Evolutionary conservation across 169 alveolate genomes (phyloP), one percentile per base, ranked within the genome.

Genomic region (Cryptosporidium sp.): DNA sequence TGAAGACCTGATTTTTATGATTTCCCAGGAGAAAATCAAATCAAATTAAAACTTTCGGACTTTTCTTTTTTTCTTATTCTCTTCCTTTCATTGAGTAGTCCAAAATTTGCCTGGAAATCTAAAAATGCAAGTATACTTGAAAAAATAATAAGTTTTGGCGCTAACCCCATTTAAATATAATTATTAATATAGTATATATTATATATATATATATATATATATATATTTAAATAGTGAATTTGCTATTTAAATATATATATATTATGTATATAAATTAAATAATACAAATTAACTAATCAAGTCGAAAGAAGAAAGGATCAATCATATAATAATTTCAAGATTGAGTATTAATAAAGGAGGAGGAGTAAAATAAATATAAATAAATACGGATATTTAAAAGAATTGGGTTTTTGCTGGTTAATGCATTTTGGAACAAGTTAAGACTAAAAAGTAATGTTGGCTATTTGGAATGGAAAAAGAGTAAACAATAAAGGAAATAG

Each of bases 41-140:
- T 41, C 48, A 8, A 41, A 41, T 41, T 41, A 41, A 39, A n/a
- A n/a, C n/a, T n/a, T n/a, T n/a, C n/a, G n/a, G n/a, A n/a, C n/a
- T n/a, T n/a, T n/a, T n/a, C n/a, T n/a, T n/a, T n/a, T n/a, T n/a
- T n/a, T n/a, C n/a, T n/a, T n/a, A n/a, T n/a, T n/a, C n/a, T n/a
- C n/a, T n/a, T n/a, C n/a, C n/a, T n/a, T n/a, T n/a, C n/a, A n/a
- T n/a, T 41, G 2, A 41, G 9, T 9, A 7, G 9, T 41, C 1
- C 48, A 41, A 41, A 48, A 48, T 48, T 48, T 10, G 5, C 23
- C 14, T 48, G 9, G 5, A 26, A 55, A 55, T 55, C 67, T 55
- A 55, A 55, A 55, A 55, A 55, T 55, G 29, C 67, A n/a, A 55
- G 12, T 8, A n/a, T 55, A 55, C 67, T 55, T n/a, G 67, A 55